Base-by-base conservation (phyloP, 2,329 filamentous ascomycete genomes). In the Ciborinia camelliae region DNA sequence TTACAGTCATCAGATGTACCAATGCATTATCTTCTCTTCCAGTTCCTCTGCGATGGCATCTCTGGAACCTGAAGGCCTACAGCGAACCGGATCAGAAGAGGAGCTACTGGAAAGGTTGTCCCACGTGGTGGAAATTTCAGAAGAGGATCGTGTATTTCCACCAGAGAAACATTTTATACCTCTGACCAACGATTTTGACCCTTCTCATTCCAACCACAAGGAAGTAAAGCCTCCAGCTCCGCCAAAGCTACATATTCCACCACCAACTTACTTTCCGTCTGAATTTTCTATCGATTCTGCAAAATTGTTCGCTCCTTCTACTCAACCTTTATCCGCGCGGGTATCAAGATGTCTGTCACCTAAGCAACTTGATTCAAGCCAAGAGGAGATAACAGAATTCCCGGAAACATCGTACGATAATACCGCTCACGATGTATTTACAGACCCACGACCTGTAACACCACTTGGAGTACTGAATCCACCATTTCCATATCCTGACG, bases 271-370 rank as follows among this genome's bases (percentile, higher is more conserved):
- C 41, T 59, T 47, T 35, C 55, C 55, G 0, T 47, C n/a, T 4
- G 55, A 35, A 18, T 26, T 18, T 3, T 47, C 55, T 20, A 47
- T 59, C 8, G 41, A 59, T 47, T 59, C 55, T 3, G 55, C 41
- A 59, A 47, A 59, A 14, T 14, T 59, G 8, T 59, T 59, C 23
- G 41, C 41, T 23, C 55, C 41, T 47, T 59, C 55, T 59, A 59
- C 55, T 47, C 41, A 59, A 14, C 55, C 41, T 5, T 8, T 47
- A 3, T 47, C 55, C 35, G 28, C 55, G 5, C 28, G 55, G 4
- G 32, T 48, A 0, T 47, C 55, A 47, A 48, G 32, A 48, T 59
- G 41, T 23, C 26, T 59, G 12, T 59, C 55, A 4, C 41, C 41
- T 9, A 47, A 59, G 14, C 20, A 59, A 20, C 41, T 59, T 47